A percentile compares a stretch with the other conserved stretches of the same genome.
Conservation (phyloP, 768 basidiomycete genomes). For the Strobilomyces echinocephalus region DNA sequence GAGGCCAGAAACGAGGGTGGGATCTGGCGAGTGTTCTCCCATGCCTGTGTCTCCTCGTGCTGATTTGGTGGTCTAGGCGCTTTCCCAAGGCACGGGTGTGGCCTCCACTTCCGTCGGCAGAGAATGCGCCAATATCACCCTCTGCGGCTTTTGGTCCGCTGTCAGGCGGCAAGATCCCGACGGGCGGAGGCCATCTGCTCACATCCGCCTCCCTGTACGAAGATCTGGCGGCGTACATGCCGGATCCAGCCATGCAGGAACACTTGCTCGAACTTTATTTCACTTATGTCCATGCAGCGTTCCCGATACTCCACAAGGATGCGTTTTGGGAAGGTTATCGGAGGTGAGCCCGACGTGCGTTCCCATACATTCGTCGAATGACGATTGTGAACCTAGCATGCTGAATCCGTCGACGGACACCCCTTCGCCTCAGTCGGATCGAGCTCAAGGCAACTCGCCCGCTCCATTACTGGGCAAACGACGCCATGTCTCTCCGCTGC, state of each 20-base stretch:
- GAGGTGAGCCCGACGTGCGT: constrained; percentile 27
- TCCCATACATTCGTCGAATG: background rate
- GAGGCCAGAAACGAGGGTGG: constrained; percentile 71
- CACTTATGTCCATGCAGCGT: constrained; percentile 70
- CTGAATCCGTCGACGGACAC: constrained; percentile 26
- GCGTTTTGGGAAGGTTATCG: constrained; percentile 59
- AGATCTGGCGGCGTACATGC: constrained; percentile 45
- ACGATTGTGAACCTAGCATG: constrained; percentile 14
- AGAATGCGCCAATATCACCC: constrained; percentile 18
- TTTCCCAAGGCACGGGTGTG: constrained; percentile 89
- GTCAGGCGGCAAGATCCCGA: constrained; percentile 5
- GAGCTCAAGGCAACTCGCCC: constrained; percentile 15
- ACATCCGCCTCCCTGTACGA: constrained; percentile 28
- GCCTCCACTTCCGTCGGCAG: constrained; percentile 51
- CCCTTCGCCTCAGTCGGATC: constrained; percentile 29
- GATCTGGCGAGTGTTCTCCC: constrained; percentile 52
- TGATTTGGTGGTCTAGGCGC: constrained; percentile 45
- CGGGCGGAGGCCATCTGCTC: constrained; percentile 12
- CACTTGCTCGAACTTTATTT: constrained; percentile 76
- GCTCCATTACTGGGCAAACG: constrained; percentile 39
- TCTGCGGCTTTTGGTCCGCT: constrained; percentile 5
- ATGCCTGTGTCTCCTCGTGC: constrained; percentile 6
- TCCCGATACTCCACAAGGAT: constrained; percentile 73
- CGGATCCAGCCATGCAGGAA: constrained; percentile 55
- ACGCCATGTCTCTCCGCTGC: constrained; percentile 54